A percentile compares a stretch with the other conserved stretches of the same genome.
Evolutionary conservation across 768 basidiomycete species (phyloP).

Genomic region (Sporobolomyces phaffii): DNA sequence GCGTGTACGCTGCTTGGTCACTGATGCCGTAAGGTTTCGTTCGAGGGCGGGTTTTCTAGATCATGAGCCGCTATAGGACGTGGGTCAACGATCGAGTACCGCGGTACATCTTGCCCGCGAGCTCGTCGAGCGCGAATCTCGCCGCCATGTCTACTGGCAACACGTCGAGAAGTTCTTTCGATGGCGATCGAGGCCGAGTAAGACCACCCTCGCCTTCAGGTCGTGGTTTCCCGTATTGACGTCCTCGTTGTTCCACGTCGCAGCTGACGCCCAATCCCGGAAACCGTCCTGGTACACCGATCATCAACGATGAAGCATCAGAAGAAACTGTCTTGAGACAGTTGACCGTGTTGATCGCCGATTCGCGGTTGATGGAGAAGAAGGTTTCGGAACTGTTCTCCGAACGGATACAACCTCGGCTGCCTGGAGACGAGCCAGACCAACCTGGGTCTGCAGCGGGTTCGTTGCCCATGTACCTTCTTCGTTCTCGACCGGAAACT

Average conservation of each 20-base stretch:
- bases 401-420: conserved; percentile 24
- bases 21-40: too few relatives aligned
- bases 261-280: conserved; percentile 22
- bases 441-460: background rate
- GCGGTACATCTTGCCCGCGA: conserved; percentile 28
- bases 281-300: conserved; percentile 8
- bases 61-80: conserved; percentile 68
- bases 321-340: conserved; percentile 34
- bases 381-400: conserved; percentile 25
- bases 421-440: conserved; percentile 14
- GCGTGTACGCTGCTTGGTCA: too few relatives aligned
- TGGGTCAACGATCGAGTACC: conserved; percentile 66
- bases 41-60: conserved; percentile 52
- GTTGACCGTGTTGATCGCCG: conserved; percentile 36
- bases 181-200: conserved; percentile 22
- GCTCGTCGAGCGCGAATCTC: conserved; percentile 22
- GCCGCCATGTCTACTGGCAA: conserved; percentile 4
- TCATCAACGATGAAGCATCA: conserved; percentile 2
- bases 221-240: background rate
- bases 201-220: too few relatives aligned
- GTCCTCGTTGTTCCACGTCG: too few relatives aligned
- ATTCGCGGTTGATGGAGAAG: conserved; percentile 29
- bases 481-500: too few relatives aligned
- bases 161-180: background rate
- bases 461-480: too few relatives aligned